Evolutionary conservation across 2,329 filamentous ascomycete species (phyloP).

Genomic region (Madurella fahalii): DNA sequence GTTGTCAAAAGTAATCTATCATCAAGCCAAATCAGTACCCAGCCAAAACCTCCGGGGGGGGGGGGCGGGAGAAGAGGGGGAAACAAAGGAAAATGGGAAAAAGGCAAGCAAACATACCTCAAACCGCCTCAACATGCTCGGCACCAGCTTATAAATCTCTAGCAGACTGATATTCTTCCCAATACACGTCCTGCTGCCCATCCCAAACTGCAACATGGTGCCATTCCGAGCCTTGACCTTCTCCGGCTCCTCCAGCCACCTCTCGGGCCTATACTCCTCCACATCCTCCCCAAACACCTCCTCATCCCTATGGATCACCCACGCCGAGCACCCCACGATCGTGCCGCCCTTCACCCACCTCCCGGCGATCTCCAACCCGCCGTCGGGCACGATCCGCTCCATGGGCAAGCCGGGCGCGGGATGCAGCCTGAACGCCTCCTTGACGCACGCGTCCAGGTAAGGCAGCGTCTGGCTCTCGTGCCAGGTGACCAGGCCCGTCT

Average conservation of each 20-base stretch:
- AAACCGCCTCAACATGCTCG: slow-evolving; percentile 59
- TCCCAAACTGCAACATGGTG: slow-evolving; percentile 70
- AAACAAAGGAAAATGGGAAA: neutral
- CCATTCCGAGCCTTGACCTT: slow-evolving; percentile 63
- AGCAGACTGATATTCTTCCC: slow-evolving; percentile 63
- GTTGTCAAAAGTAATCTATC: slow-evolving; percentile 51
- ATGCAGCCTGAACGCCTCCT: slow-evolving; percentile 73
- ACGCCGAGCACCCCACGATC: slow-evolving; percentile 70
- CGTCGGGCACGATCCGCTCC: slow-evolving; percentile 66
- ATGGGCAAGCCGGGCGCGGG: slow-evolving; percentile 69
- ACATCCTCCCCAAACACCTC: slow-evolving; percentile 66
- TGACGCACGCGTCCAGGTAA: slow-evolving; percentile 74
- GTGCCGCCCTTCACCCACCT: slow-evolving; percentile 63
- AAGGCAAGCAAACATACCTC: slow-evolving; percentile 46
- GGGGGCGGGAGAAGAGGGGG: neutral
- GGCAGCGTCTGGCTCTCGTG: slow-evolving; percentile 64
- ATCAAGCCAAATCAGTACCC: too few species aligned
- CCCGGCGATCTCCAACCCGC: slow-evolving; percentile 61
- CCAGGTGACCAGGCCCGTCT: slow-evolving; percentile 64
- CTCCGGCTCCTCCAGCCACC: slow-evolving; percentile 54
- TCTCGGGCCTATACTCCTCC: slow-evolving; percentile 63
- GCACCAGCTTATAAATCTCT: slow-evolving; percentile 62
- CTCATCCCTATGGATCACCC: slow-evolving; percentile 66
- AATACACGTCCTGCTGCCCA: slow-evolving; percentile 65
- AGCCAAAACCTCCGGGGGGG: too few species aligned